Conservation (phyloP, 192 early-diverging fungal genomes). For the Podila horticola region DNA sequence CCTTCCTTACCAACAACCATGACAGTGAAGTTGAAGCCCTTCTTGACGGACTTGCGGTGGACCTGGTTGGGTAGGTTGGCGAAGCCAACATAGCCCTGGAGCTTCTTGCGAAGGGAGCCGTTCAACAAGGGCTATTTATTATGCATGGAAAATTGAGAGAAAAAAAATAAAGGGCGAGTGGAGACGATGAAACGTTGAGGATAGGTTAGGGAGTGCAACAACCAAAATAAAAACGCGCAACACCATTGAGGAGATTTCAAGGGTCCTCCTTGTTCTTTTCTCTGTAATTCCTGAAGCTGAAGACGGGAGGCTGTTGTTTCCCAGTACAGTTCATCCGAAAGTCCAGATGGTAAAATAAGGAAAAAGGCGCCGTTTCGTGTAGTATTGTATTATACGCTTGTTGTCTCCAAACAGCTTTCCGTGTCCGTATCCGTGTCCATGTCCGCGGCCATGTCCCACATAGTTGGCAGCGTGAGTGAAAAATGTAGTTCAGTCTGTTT, state of each 20-base stretch:
- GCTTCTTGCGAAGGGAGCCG: slow-evolving; percentile 53
- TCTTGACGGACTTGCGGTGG: slow-evolving; percentile 92
- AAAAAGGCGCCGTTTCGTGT: no score
- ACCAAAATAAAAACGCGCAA: not conserved
- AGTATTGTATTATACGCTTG: no score
- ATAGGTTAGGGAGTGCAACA: not conserved
- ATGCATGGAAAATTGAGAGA: not conserved
- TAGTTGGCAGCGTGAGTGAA: no score
- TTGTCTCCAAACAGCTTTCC: no score
- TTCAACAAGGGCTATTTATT: slow-evolving; percentile 25
- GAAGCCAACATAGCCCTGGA: slow-evolving; percentile 81
- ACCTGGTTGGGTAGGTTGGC: slow-evolving; percentile 95
- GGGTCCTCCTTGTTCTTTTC: not conserved
- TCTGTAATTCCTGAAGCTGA: not conserved
- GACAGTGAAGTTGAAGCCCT: slow-evolving; percentile 94
- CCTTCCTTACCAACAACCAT: slow-evolving; percentile 91
- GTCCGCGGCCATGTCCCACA: no score
- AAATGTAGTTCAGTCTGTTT: no score
- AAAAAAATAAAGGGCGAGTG: not conserved
- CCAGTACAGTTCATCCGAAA: no score
- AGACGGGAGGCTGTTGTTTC: not conserved
- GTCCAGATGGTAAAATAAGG: no score
- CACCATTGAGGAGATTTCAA: not conserved
- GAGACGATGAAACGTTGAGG: not conserved
- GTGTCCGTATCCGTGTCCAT: no score